Evolutionary conservation across 768 basidiomycete genomes (phyloP).

Genomic region (Suillus bovinus): DNA sequence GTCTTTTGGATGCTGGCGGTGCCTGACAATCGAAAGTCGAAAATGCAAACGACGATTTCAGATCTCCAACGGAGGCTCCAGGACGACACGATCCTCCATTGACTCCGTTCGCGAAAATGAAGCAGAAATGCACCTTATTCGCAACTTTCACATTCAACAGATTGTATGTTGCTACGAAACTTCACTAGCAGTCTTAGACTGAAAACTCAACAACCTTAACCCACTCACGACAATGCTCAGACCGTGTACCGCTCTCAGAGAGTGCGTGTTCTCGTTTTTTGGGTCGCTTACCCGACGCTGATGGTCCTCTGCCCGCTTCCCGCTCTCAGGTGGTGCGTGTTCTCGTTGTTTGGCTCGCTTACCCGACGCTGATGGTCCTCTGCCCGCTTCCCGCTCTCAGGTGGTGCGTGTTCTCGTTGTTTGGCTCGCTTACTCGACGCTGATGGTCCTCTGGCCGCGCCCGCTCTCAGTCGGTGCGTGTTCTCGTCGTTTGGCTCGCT

Average conservation of each 20-base stretch:
- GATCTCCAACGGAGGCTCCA: not conserved
- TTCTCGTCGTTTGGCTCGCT: no score
- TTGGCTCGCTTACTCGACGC: no score
- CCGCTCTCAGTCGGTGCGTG: no score
- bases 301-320: no score
- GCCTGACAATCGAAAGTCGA: conserved; percentile 13
- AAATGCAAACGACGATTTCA: conserved; percentile 29
- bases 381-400: no score
- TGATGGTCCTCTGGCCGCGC: no score
- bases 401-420: no score
- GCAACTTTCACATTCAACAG: not conserved
- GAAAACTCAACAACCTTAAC: not conserved
- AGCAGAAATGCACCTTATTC: not conserved
- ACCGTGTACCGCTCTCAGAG: no score
- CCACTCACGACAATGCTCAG: no score
- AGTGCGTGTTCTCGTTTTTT: no score
- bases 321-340: not conserved
- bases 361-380: no score
- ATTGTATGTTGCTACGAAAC: not conserved
- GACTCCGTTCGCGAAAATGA: not conserved
- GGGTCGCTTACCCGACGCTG: no score
- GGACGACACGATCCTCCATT: not conserved
- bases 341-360: not conserved
- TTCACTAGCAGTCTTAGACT: not conserved
- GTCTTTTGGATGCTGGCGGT: conserved; percentile 3